A percentile compares a stretch with the other conserved stretches of the same genome.
These are phyloP conservation scores for Calocera viscosa DNA, from an alignment of 768 basidiomycete genomes.

Conservation along the genomic window DNA sequence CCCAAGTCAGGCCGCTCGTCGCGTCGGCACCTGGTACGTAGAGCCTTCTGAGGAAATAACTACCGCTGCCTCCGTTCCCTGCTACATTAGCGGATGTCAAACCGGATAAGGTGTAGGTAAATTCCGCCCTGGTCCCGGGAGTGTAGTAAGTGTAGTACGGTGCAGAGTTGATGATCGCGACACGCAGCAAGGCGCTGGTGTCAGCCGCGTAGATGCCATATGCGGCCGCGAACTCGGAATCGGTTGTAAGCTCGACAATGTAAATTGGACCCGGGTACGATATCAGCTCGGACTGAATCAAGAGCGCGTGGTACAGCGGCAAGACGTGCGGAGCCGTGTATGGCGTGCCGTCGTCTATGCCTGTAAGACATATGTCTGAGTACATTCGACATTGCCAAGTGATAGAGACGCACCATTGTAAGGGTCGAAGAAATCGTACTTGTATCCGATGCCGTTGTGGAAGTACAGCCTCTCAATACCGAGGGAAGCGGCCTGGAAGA, in stretches of 20 bases:
- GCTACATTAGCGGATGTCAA: not conserved
- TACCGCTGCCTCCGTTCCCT: not conserved
- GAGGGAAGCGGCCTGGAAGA: slow-evolving; percentile 17
- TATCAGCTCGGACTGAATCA: not conserved
- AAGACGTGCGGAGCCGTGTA: not conserved
- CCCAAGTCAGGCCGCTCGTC: not conserved
- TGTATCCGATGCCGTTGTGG: slow-evolving; percentile 57
- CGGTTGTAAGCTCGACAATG: not conserved
- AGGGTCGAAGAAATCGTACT: slow-evolving; percentile 40
- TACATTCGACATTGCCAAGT: no score
- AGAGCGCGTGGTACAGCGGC: not conserved
- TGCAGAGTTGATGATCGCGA: not conserved
- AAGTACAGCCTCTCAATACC: not conserved
- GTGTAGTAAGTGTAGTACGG: not conserved
- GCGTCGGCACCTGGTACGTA: not conserved
- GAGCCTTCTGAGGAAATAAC: not conserved
- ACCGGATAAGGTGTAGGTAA: not conserved
- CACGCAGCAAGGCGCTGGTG: not conserved
- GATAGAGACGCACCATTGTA: not conserved
- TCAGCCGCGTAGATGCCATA: not conserved
- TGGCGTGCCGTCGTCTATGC: not conserved
- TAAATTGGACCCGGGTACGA: not conserved
- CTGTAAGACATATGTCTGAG: not conserved
- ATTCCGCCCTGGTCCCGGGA: not conserved
- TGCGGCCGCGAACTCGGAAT: not conserved